These are phyloP conservation scores for Chlorociboria aeruginascens DNA, from an alignment of 495 filamentous ascomycete genomes.

Conservation along the genomic window DNA sequence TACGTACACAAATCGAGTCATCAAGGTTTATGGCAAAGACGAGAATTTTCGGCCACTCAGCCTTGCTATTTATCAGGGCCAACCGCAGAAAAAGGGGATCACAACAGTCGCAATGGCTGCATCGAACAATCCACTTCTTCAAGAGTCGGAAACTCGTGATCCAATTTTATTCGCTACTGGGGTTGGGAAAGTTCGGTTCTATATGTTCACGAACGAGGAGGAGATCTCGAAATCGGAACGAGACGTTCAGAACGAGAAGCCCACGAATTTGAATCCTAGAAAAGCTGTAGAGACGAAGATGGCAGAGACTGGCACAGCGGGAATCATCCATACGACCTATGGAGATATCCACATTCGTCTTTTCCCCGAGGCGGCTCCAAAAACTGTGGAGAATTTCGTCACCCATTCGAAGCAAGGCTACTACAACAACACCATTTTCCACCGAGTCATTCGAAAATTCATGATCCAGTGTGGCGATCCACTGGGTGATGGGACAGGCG, in stretches of 20 bases:
- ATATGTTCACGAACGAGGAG: constrained; percentile 91
- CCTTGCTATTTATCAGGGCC: constrained; percentile 87
- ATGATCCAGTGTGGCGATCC: constrained; percentile 97
- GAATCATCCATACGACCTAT: constrained; percentile 82
- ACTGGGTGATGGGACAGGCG: constrained; percentile 87
- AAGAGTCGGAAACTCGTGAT: constrained; percentile 85
- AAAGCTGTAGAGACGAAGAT: constrained; percentile 44
- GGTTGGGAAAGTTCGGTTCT: constrained; percentile 84
- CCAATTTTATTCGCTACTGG: constrained; percentile 80
- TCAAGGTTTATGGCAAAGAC: constrained; percentile 79
- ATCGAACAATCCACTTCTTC: constrained; percentile 80
- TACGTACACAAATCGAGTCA: constrained; percentile 79
- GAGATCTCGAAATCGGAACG: constrained; percentile 74
- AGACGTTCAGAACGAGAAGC: constrained; percentile 93
- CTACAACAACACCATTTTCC: constrained; percentile 96
- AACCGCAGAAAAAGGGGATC: constrained; percentile 80
- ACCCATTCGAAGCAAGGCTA: constrained; percentile 81
- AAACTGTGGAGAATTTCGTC: constrained; percentile 97
- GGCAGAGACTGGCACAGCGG: constrained; percentile 60
- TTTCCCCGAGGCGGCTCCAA: constrained; percentile 85
- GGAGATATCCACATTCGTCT: constrained; percentile 92
- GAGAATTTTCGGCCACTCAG: constrained; percentile 76
- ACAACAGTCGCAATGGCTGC: constrained; percentile 98
- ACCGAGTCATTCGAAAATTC: constrained; percentile 94
- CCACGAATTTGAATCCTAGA: constrained; percentile 37